Conservation (phyloP, 768 basidiomycete species). For the Lepiota venenata region DNA sequence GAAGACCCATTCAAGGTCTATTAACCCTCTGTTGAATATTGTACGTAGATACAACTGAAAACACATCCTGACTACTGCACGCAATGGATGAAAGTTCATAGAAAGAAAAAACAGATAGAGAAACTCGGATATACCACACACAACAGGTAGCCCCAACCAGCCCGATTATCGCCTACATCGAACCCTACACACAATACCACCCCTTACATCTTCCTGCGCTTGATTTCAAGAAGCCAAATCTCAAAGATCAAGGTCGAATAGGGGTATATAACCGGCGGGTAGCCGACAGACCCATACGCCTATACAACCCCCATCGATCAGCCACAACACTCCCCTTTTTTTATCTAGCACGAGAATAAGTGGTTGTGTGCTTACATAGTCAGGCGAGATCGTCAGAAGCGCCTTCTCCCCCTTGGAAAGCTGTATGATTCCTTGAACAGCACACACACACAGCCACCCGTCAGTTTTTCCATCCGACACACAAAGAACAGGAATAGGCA, state of each 20-base stretch:
- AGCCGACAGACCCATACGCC: slow-evolving; percentile 77
- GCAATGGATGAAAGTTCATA: no score
- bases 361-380: slow-evolving; percentile 68
- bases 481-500: neutral
- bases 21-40: no score
- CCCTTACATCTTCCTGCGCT: slow-evolving; percentile 13
- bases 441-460: slow-evolving; percentile 4
- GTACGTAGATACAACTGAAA: no score
- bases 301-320: slow-evolving; percentile 27
- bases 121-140: neutral
- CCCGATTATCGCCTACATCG: neutral
- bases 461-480: neutral
- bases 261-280: slow-evolving; percentile 75
- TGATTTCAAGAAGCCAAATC: slow-evolving; percentile 78
- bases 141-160: no score
- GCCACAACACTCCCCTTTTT: neutral
- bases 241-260: slow-evolving; percentile 76
- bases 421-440: slow-evolving; percentile 59
- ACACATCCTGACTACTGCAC: no score
- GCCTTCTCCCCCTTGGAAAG: slow-evolving; percentile 79
- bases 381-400: slow-evolving; percentile 57
- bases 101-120: no score
- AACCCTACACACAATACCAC: neutral
- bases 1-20: no score
- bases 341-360: no score